Percentiles rank a stretch among this genome's conserved stretches.
Conservation (phyloP, 768 basidiomycete genomes). For the Galerina marginata region DNA sequence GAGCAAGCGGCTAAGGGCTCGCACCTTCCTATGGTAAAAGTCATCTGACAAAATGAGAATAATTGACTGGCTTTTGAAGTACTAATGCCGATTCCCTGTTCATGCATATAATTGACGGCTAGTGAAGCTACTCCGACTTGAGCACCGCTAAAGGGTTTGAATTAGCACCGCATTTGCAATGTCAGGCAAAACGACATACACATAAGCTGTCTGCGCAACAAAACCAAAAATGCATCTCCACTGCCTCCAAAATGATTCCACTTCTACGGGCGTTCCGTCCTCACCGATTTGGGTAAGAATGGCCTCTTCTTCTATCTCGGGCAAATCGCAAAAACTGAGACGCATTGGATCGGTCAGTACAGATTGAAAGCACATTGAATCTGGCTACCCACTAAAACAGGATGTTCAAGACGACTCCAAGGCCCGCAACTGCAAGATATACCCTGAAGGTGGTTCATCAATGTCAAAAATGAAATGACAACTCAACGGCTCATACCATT, state of each 20-base stretch:
- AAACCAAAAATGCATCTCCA: conserved; percentile 75
- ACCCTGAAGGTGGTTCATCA: conserved; percentile 44
- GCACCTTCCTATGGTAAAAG: conserved; percentile 46
- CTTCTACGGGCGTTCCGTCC: conserved; percentile 43
- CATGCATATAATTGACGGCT: conserved; percentile 73
- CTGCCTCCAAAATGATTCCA: conserved; percentile 70
- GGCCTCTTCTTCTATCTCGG: conserved; percentile 74
- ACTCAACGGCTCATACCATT: conserved; percentile 50
- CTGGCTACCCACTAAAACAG: conserved; percentile 59
- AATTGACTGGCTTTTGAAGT: conserved; percentile 61
- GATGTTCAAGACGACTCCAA: conserved; percentile 65
- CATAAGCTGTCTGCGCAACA: conserved; percentile 72
- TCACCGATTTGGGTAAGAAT: conserved; percentile 50
- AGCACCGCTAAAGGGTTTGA: conserved; percentile 44
- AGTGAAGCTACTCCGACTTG: conserved; percentile 72
- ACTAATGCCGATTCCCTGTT: conserved; percentile 60
- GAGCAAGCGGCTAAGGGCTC: no score
- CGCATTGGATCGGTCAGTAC: conserved; percentile 3
- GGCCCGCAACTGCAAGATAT: conserved; percentile 66
- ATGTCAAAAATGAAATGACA: neutral
- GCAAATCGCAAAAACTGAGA: conserved; percentile 63
- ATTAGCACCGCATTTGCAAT: neutral
- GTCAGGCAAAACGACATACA: conserved; percentile 41
- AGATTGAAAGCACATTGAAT: neutral
- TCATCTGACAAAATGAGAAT: conserved; percentile 76